phyloP scores from a whole-genome alignment of 805 yeast genomes.

The Lipomyces yamadae region DNA sequence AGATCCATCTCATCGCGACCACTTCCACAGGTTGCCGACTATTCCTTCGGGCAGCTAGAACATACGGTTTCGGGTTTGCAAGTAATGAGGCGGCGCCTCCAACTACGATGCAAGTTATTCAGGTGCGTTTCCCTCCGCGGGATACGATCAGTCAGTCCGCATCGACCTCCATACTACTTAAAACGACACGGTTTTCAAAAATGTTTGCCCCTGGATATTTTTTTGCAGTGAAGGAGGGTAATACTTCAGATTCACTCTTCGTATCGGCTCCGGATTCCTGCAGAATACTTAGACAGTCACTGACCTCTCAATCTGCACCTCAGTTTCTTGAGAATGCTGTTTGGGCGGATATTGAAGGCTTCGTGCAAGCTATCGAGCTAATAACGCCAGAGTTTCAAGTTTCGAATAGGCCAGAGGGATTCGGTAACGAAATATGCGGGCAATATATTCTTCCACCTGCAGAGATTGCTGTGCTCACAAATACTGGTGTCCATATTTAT shows the following conservation, averaged over 20 bases:
- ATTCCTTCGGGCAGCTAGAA: slow-evolving; percentile 58
- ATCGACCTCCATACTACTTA: slow-evolving; percentile 44
- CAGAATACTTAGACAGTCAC: slow-evolving; percentile 47
- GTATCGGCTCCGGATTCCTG: slow-evolving; percentile 87
- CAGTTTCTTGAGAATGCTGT: slow-evolving; percentile 79
- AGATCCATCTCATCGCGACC: slow-evolving; percentile 74
- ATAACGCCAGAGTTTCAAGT: slow-evolving; percentile 73
- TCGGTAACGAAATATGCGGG: slow-evolving; percentile 82
- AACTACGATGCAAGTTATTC: slow-evolving; percentile 48
- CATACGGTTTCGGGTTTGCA: slow-evolving; percentile 32
- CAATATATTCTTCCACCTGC: slow-evolving; percentile 71
- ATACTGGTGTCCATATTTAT: slow-evolving; percentile 74
- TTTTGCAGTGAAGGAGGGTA: slow-evolving; percentile 60
- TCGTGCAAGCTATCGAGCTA: slow-evolving; percentile 74
- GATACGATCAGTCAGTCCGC: slow-evolving; percentile 29
- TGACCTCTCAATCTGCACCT: slow-evolving; percentile 34
- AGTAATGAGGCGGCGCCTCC: slow-evolving; percentile 39
- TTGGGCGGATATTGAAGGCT: slow-evolving; percentile 62
- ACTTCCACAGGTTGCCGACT: slow-evolving; percentile 85
- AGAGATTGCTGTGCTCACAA: slow-evolving; percentile 81
- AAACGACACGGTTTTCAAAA: slow-evolving; percentile 61
- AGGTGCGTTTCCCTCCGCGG: slow-evolving; percentile 54
- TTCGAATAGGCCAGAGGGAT: slow-evolving; percentile 75
- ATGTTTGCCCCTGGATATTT: slow-evolving; percentile 87
- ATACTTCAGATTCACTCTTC: slow-evolving; percentile 56